phyloP scores from a whole-genome alignment of 2,329 filamentous ascomycete genomes.

The Albifimbria verrucaria region DNA sequence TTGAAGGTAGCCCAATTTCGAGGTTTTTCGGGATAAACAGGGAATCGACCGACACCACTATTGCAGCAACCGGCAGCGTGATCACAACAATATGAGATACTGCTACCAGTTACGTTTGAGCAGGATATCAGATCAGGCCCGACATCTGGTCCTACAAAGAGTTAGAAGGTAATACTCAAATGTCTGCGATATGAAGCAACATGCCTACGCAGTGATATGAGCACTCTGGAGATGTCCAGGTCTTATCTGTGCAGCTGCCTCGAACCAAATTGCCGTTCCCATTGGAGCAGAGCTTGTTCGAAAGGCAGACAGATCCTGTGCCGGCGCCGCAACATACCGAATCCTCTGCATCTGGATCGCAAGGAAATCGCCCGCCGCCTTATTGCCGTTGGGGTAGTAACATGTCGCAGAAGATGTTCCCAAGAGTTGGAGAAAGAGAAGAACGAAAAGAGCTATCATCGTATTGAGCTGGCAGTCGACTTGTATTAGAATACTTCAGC shows the following conservation, averaged over 20 bases:
- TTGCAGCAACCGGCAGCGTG: slow-evolving; percentile 18
- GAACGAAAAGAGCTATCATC: background rate
- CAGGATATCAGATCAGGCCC: slow-evolving; percentile 22
- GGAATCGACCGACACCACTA: slow-evolving; percentile 20
- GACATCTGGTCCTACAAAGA: slow-evolving; percentile 13
- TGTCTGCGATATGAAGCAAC: slow-evolving; percentile 8
- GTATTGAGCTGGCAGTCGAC: background rate
- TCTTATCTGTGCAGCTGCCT: slow-evolving; percentile 20
- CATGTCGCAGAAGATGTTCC: background rate
- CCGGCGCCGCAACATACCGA: slow-evolving; percentile 17
- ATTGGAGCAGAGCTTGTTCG: slow-evolving; percentile 17
- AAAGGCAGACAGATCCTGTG: slow-evolving; percentile 14
- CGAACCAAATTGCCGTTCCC: slow-evolving; percentile 16
- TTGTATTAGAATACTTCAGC: background rate
- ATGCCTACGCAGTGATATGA: slow-evolving; percentile 7
- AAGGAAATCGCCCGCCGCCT: slow-evolving; percentile 14
- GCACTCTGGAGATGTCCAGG: slow-evolving; percentile 16
- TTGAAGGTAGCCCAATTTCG: slow-evolving; percentile 17
- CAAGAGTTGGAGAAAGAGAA: background rate
- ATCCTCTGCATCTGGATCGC: slow-evolving; percentile 13
- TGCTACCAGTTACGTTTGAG: slow-evolving; percentile 17
- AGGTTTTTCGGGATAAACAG: slow-evolving; percentile 17
- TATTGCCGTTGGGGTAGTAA: slow-evolving; percentile 14
- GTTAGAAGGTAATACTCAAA: background rate
- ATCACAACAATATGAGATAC: slow-evolving; percentile 22